A percentile compares a stretch with the other conserved stretches of the same genome.
phyloP scores from a whole-genome alignment of 306 rosid species.

The Prosopis cineraria region DNA sequence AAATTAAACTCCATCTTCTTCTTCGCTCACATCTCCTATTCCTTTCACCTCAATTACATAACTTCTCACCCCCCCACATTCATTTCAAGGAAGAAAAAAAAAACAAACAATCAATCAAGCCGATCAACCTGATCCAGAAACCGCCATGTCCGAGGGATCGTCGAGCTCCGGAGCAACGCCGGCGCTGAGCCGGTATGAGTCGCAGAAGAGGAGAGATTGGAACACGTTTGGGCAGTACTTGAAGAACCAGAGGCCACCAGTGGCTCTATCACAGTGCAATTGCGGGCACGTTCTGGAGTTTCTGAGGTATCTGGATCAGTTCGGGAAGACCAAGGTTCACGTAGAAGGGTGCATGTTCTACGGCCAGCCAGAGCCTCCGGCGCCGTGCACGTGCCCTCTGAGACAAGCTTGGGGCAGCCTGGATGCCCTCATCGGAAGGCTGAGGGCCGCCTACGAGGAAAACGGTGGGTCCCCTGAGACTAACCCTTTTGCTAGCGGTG shows the following conservation, averaged over 20 bases:
- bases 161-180: conserved; percentile 32
- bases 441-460: conserved; percentile 94
- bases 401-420: conserved; percentile 97
- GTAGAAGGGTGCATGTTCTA: conserved; percentile 85
- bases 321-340: conserved; percentile 97
- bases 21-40: conserved; percentile 46
- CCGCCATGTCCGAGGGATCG: conserved; percentile 42
- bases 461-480: conserved; percentile 80
- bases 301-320: conserved; percentile 85
- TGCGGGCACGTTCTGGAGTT: conserved; percentile 85
- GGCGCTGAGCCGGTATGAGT: conserved; percentile 87
- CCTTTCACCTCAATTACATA: conserved; percentile 58
- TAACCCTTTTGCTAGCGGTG: conserved; percentile 81
- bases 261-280: conserved; percentile 76
- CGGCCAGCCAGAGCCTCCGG: conserved; percentile 94
- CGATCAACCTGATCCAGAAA: not conserved
- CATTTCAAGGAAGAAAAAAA: conserved; percentile 15
- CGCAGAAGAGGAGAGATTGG: conserved; percentile 96
- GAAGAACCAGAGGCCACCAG: conserved; percentile 86
- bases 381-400: conserved; percentile 90
- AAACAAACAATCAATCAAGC: not conserved
- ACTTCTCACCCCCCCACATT: conserved; percentile 25
- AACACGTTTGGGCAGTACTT: conserved; percentile 93
- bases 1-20: conserved; percentile 56
- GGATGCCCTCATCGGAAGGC: conserved; percentile 92